Conservation (phyloP, 441 rosid genomes). For the Brassica balearica region DNA sequence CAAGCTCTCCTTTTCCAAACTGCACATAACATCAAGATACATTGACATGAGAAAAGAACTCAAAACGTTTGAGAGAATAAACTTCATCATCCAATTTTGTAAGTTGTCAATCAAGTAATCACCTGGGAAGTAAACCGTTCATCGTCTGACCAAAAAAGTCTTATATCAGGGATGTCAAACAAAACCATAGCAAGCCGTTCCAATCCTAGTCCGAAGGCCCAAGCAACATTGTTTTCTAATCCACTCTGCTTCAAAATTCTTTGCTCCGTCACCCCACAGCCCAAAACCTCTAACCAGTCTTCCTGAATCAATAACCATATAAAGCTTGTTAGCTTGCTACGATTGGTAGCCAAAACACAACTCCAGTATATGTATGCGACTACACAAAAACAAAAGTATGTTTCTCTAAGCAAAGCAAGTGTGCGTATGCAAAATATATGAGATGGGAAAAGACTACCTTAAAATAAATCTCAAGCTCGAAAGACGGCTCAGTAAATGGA, state of each 20-base stretch:
- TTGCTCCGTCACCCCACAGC: constrained; percentile 96
- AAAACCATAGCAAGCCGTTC: constrained; percentile 95
- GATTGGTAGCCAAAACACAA: not conserved
- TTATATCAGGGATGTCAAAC: constrained; percentile 94
- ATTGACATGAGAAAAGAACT: not conserved
- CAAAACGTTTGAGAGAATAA: not conserved
- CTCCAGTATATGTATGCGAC: not conserved
- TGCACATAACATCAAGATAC: constrained; percentile 35
- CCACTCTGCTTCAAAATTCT: constrained; percentile 76
- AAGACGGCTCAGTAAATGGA: constrained; percentile 94
- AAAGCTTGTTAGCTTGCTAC: constrained; percentile 5
- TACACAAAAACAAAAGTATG: too few relatives aligned
- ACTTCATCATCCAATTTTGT: not conserved
- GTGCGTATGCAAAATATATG: not conserved
- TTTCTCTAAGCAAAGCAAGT: not conserved
- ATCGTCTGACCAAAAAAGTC: constrained; percentile 90
- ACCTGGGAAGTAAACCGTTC: constrained; percentile 93
- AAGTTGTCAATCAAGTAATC: constrained; percentile 12
- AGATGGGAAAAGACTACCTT: constrained; percentile 54
- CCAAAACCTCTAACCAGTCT: constrained; percentile 95
- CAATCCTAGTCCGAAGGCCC: constrained; percentile 99
- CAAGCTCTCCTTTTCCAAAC: constrained; percentile 80
- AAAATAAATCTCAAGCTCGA: constrained; percentile 94
- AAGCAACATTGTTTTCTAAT: constrained; percentile 72
- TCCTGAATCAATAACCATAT: constrained; percentile 58